Base-by-base conservation (phyloP, 768 basidiomycete species). In the Lactifluus hygrophoroides region DNA sequence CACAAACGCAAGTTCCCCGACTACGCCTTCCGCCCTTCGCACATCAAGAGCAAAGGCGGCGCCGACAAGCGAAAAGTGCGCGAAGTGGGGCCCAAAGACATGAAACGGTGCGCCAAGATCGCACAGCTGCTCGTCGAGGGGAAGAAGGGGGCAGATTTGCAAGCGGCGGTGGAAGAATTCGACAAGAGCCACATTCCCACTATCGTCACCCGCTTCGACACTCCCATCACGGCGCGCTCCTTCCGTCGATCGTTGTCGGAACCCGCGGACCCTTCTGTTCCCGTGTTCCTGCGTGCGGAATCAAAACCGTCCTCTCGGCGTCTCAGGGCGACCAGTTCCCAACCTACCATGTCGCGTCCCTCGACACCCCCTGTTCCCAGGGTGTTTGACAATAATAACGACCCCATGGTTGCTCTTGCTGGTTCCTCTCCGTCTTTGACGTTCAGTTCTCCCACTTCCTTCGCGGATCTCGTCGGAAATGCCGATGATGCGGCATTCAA, bases 1-100 rank as follows among this genome's bases (percentile, higher is more conserved):
- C 88, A 90, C 69, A 84, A 81, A 71, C 81, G 80, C 65, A 81
- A 79, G 70, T 89, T 81, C 73, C 88, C 89, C 21, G 76, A 84
- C 69, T 90, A 90, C 65, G 77, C 85, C 2, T 90, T 89, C 72
- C 75, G 81, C 23, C 88, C 88, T 1, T 71, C 79, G 17, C 84
- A 86, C 46, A 65, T 71, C 28, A 79, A 75, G 64, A 76, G 73
- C 43, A 70, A 69, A 43, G 75, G 69, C 51, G 69, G 68, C 30
- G 64, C 68, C 2, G 76, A 74, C 69, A 85, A 80, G 64, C 75
- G 81, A 51, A 82, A 80, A 66, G 77, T 82, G 51, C 72, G 83
- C 56, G 84, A 85, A 69, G 79, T 82, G 3, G 81, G 78, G 8
- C 82, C 78, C 14, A 83, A 83, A 71, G 84, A 86, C 67, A 69